Conservation (phyloP, 495 filamentous ascomycete genomes). For the Penicillium ochrochloron region DNA sequence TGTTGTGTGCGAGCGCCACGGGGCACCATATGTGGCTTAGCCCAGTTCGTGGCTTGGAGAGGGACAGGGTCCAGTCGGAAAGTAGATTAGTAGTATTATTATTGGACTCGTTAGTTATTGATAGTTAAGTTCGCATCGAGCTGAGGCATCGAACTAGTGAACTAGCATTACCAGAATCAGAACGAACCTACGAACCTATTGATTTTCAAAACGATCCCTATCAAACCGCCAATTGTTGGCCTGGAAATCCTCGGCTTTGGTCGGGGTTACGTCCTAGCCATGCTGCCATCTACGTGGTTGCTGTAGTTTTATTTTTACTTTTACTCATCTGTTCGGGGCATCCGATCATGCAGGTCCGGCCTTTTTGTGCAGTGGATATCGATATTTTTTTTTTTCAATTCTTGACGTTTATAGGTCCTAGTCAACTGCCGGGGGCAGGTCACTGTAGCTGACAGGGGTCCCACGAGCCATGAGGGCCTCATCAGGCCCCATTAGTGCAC, state of each 20-base stretch:
- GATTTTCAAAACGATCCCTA: background rate
- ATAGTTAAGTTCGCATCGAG: background rate
- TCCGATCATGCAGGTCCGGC: conserved; percentile 5
- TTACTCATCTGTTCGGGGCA: background rate
- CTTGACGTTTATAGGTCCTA: background rate
- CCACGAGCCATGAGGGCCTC: conserved; percentile 22
- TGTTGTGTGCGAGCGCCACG: conserved; percentile 24
- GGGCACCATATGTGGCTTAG: conserved; percentile 27
- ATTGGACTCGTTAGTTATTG: background rate
- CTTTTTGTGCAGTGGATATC: background rate
- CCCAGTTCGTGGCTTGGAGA: conserved; percentile 14
- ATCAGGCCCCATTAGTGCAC: background rate
- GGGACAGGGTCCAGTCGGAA: background rate
- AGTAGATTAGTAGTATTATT: background rate
- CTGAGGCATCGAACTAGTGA: conserved; percentile 7
- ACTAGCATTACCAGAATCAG: background rate
- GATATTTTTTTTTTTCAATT: background rate
- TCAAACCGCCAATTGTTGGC: background rate
- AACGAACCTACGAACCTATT: background rate
- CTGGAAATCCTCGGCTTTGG: background rate
- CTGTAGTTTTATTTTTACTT: background rate
- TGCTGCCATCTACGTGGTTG: background rate
- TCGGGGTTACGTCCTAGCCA: background rate
- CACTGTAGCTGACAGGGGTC: conserved; percentile 15
- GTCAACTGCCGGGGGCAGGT: background rate